Evolutionary conservation across 768 basidiomycete genomes (phyloP).

Genomic region (Phlegmacium glaucopus): DNA sequence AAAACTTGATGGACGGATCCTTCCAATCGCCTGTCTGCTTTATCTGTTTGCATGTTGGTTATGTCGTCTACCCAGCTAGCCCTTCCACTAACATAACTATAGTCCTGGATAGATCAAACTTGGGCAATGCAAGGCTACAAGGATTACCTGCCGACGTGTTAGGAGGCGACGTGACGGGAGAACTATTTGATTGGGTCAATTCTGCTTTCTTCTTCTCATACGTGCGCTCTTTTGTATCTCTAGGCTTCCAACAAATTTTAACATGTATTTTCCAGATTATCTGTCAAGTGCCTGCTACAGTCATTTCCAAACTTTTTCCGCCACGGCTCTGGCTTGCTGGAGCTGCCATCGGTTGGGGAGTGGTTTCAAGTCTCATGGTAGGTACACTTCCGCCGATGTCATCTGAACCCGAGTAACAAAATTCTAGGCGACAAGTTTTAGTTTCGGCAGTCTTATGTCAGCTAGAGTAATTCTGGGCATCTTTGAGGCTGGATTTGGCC

Average conservation of each 20-base stretch:
- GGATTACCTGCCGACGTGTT: conserved; percentile 64
- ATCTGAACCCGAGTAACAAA: background rate
- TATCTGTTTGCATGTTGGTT: conserved; percentile 74
- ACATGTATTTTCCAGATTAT: conserved; percentile 46
- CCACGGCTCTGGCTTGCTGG: conserved; percentile 67
- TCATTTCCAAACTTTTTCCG: conserved; percentile 63
- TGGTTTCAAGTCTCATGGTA: conserved; percentile 73
- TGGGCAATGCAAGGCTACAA: conserved; percentile 78
- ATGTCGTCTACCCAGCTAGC: background rate
- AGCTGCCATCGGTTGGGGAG: conserved; percentile 70
- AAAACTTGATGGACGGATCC: conserved; percentile 64
- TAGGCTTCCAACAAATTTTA: background rate
- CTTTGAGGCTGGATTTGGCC: conserved; percentile 78
- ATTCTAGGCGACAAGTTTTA: conserved; percentile 54
- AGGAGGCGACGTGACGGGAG: conserved; percentile 63
- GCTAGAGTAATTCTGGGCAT: conserved; percentile 64
- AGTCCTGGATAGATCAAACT: conserved; percentile 74
- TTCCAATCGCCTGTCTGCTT: conserved; percentile 70
- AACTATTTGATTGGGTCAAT: conserved; percentile 75
- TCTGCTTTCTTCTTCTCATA: conserved; percentile 80
- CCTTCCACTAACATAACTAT: background rate
- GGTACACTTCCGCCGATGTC: conserved; percentile 5
- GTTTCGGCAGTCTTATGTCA: conserved; percentile 55
- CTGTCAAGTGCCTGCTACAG: conserved; percentile 62
- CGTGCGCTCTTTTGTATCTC: conserved; percentile 32